Evolutionary conservation across 805 yeast species (phyloP).

Genomic region (Starmerella cellae): DNA sequence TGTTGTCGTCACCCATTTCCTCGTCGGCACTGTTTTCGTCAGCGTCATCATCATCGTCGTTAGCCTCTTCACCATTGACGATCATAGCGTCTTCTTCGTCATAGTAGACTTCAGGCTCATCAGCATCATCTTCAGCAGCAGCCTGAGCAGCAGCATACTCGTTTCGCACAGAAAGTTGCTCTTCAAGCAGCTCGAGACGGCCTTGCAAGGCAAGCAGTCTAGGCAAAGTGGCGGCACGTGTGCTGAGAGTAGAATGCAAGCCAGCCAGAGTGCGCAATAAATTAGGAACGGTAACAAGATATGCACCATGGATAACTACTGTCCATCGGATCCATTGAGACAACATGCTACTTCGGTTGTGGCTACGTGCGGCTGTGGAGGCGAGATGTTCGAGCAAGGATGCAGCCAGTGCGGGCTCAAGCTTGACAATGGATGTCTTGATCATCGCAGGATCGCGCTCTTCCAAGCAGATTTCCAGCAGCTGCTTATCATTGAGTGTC

Average conservation of each 20-base stretch:
- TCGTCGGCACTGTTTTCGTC: conserved; percentile 27
- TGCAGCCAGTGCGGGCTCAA: conserved; percentile 35
- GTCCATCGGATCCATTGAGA: conserved; percentile 73
- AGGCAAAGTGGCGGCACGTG: conserved; percentile 48
- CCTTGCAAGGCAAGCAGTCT: conserved; percentile 73
- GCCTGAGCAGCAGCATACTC: conserved; percentile 31
- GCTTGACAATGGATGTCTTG: conserved; percentile 41
- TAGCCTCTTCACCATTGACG: conserved; percentile 38
- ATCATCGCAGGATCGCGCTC: conserved; percentile 40
- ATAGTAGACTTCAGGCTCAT: conserved; percentile 29
- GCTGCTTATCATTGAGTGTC: conserved; percentile 69
- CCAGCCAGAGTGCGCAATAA: conserved; percentile 43
- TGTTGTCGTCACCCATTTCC: conserved; percentile 25
- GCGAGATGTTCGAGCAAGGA: conserved; percentile 37
- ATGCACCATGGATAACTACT: conserved; percentile 55
- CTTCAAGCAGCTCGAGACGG: conserved; percentile 57
- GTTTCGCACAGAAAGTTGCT: conserved; percentile 60
- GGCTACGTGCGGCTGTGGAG: conserved; percentile 38
- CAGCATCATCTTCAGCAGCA: conserved; percentile 28
- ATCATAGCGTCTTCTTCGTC: conserved; percentile 29
- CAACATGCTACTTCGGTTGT: conserved; percentile 39
- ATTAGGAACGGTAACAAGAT: conserved; percentile 40
- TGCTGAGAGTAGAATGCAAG: conserved; percentile 43
- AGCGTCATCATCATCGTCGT: conserved; percentile 27
- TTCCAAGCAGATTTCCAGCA: conserved; percentile 68